phyloP scores from a whole-genome alignment of 208 protist genomes.

The Spongospora subterranea region DNA sequence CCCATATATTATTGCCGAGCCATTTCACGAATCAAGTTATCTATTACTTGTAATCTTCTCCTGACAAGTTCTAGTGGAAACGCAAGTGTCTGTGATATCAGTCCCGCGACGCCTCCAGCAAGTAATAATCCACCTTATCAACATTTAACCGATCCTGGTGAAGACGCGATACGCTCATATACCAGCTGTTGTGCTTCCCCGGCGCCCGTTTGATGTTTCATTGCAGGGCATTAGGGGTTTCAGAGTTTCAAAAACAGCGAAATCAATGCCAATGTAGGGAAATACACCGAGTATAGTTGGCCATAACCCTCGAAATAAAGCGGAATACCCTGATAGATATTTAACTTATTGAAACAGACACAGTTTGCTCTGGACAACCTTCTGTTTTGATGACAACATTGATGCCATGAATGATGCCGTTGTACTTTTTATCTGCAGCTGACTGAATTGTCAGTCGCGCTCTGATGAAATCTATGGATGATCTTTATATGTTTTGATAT shows the following conservation, averaged over 20 bases:
- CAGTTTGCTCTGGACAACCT: not conserved
- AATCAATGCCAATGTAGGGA: slow-evolving; percentile 23
- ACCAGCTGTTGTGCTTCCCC: not conserved
- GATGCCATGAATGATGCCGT: slow-evolving; percentile 1
- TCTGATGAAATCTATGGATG: not conserved
- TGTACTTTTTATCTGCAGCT: not conserved
- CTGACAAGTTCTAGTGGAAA: not conserved
- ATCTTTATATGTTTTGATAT: too few relatives aligned
- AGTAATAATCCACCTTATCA: not conserved
- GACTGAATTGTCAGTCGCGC: slow-evolving; percentile 8
- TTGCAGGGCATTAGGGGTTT: not conserved
- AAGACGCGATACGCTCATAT: too few relatives aligned
- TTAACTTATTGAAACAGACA: not conserved
- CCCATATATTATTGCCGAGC: too few relatives aligned
- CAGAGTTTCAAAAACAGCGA: not conserved
- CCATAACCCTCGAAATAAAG: not conserved
- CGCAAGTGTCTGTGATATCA: not conserved
- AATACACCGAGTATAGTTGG: not conserved
- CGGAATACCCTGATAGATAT: not conserved
- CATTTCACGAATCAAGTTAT: too few relatives aligned
- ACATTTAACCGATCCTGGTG: too few relatives aligned
- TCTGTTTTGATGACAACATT: not conserved
- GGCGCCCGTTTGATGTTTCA: not conserved
- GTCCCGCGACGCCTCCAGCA: not conserved
- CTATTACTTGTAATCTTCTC: not conserved